Evolutionary conservation across 768 basidiomycete species (phyloP), one percentile per base, ranked within the genome.

Genomic region (Hysterangium stoloniferum): DNA sequence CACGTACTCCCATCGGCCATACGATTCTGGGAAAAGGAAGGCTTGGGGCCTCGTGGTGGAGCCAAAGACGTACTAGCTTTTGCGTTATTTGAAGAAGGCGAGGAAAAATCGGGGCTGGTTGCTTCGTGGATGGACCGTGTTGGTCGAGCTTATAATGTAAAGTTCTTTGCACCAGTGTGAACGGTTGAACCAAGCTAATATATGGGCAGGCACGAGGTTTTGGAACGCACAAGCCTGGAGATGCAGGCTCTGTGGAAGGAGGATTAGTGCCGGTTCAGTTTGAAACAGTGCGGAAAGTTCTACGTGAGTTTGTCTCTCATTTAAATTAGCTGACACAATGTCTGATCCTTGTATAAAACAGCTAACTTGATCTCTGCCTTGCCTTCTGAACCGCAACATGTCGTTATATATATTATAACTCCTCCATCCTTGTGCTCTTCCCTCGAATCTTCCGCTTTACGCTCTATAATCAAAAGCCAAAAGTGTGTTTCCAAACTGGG

Each of bases 21-120:
- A 20, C 74, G 82, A 2, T 92, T 91, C 62, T 92, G 90, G 89
- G 83, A 86, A 57, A 92, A 89, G 62, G 72, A 91, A 11, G 87
- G 86, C 0, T 61, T 93, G 37, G 71, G 72, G 13, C 90, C 90
- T 0, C 72, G 75, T 41, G 75, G 75, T 31, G 90, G 91, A 6
- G 69, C 67, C 52, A 91, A 92, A 65, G 73, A 91, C 56, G 71
- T 86, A 4, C 74, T 71, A 1, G 77, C 76, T 1, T 87, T 81
- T 62, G 77, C 82, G 1, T 66, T 91, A 41, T 84, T 79, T 48
- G 86, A 91, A 57, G 71, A 72, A 8, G 73, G 72, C 1, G 69
- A 71, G 19, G 71, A 72, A n/a, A 70, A 69, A 38, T 70, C 69
- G 27, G 55, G 58, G 2, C 65, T 74, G 32, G 74, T 82, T n/a